A percentile compares a stretch with the other conserved stretches of the same genome.
phyloP scores from a whole-genome alignment of 2,329 filamentous ascomycete species.

The Davidsoniella eucalypti region DNA sequence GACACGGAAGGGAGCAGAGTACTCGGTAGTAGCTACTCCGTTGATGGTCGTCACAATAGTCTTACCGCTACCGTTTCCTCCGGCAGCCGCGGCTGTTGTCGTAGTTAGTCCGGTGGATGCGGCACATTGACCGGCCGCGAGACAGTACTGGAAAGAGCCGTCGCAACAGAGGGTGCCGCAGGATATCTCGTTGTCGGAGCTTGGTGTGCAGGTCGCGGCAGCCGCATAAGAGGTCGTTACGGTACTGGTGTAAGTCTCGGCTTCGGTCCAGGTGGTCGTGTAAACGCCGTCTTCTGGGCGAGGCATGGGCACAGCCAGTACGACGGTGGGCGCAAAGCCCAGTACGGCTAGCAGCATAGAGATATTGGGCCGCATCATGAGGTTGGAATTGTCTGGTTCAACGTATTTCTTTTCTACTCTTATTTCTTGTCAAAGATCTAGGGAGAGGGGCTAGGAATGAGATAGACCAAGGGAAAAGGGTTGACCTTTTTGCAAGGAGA shows the following conservation, averaged over 20 bases:
- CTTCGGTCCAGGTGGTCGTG: conserved; percentile 46
- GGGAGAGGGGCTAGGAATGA: no score
- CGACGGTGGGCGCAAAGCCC: conserved; percentile 1
- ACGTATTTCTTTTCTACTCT: background rate
- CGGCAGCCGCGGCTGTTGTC: conserved; percentile 14
- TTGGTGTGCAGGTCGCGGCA: conserved; percentile 33
- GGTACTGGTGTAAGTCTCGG: conserved; percentile 42
- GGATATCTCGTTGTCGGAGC: conserved; percentile 35
- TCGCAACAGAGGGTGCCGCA: conserved; percentile 55
- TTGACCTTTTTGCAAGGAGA: background rate
- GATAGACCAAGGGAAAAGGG: no score
- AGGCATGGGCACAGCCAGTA: conserved; percentile 7
- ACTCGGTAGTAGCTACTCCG: conserved; percentile 36
- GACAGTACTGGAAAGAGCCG: conserved; percentile 51
- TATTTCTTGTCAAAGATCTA: background rate
- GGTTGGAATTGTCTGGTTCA: background rate
- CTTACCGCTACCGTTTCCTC: conserved; percentile 18
- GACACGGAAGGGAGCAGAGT: conserved; percentile 34
- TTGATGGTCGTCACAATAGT: conserved; percentile 29
- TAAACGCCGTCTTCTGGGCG: conserved; percentile 18
- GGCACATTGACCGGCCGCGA: conserved; percentile 38
- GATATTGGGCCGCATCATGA: background rate
- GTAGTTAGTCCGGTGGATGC: conserved; percentile 25
- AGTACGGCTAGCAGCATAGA: conserved; percentile 5
- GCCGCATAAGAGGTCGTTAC: conserved; percentile 30